Percentiles rank a stretch among this genome's conserved stretches.
phyloP scores from a whole-genome alignment of 2,329 filamentous ascomycete genomes.

The Colletotrichum sublineola region DNA sequence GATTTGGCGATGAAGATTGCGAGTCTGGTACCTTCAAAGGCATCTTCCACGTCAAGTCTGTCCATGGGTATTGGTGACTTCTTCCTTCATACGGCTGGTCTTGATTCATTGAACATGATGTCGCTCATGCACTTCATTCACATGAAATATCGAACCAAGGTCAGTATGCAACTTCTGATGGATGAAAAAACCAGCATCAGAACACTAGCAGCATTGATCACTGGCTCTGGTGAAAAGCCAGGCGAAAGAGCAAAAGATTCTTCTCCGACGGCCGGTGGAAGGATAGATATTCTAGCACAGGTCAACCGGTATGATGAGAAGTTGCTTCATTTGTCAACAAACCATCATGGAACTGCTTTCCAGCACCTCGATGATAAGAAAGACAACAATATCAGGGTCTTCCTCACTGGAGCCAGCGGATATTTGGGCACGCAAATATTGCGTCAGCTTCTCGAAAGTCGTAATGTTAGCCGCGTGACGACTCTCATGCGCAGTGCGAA shows the following conservation, averaged over 20 bases:
- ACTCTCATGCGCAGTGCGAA: not conserved
- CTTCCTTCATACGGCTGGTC: conserved; percentile 13
- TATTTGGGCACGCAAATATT: conserved; percentile 33
- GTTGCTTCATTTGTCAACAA: not conserved
- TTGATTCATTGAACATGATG: conserved; percentile 38
- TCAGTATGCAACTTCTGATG: conserved; percentile 36
- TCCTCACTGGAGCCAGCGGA: conserved; percentile 23
- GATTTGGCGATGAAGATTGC: conserved; percentile 21
- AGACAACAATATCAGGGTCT: not conserved
- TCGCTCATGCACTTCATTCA: conserved; percentile 37
- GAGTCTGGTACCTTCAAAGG: not conserved
- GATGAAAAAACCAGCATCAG: conserved; percentile 23
- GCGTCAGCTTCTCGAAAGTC: conserved; percentile 14
- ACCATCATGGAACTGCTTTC: too few relatives aligned
- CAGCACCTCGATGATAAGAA: not conserved
- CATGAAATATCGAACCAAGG: conserved; percentile 5
- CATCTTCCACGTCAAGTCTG: not conserved
- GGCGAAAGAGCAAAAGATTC: fast-evolving
- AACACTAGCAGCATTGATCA: conserved; percentile 23
- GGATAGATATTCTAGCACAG: conserved; percentile 8
- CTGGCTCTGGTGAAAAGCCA: too few relatives aligned
- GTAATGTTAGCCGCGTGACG: not conserved
- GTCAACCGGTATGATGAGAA: conserved; percentile 1
- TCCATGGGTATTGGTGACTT: not conserved
- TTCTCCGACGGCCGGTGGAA: fast-evolving